Percentiles rank a stretch among this genome's conserved stretches.
Conservation (phyloP, 2,329 filamentous ascomycete genomes). For the Metarhizium robertsii region DNA sequence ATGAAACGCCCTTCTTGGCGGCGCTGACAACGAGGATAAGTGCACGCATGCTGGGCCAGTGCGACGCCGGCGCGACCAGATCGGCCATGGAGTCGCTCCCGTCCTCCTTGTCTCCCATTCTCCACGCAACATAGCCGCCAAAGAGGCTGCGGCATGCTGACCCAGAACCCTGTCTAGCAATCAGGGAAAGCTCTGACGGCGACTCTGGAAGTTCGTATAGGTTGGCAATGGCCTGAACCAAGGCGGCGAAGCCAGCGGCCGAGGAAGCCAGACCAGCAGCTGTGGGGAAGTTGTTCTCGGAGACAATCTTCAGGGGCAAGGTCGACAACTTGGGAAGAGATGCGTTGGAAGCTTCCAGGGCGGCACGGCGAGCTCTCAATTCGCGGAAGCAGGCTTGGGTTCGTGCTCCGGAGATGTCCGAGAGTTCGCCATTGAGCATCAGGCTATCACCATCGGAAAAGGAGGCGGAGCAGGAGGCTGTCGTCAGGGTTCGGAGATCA, state of each 20-base stretch:
- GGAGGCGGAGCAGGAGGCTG: conserved; percentile 73
- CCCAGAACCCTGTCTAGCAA: conserved; percentile 89
- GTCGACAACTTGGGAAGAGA: conserved; percentile 74
- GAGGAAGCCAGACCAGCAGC: conserved; percentile 79
- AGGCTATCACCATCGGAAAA: conserved; percentile 63
- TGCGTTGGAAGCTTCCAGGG: conserved; percentile 62
- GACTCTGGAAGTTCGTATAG: conserved; percentile 78
- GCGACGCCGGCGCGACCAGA: conserved; percentile 75
- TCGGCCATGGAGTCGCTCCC: conserved; percentile 83
- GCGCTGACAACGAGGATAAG: conserved; percentile 85
- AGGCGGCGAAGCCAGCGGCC: conserved; percentile 59
- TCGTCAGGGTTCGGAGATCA: conserved; percentile 92
- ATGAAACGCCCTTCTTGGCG: conserved; percentile 91
- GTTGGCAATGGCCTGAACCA: conserved; percentile 80
- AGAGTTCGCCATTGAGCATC: conserved; percentile 70
- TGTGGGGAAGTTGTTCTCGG: conserved; percentile 98
- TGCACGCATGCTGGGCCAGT: conserved; percentile 95
- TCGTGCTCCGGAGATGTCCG: conserved; percentile 79
- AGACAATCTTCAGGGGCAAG: conserved; percentile 75
- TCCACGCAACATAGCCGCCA: conserved; percentile 94
- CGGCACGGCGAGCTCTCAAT: conserved; percentile 66
- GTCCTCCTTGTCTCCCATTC: conserved; percentile 65
- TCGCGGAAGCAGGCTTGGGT: conserved; percentile 93
- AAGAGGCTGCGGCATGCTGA: conserved; percentile 91
- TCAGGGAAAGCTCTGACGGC: conserved; percentile 73